These are phyloP conservation scores for Kwoniella heveanensis DNA, from an alignment of 768 basidiomycete species.

Conservation along the genomic window DNA sequence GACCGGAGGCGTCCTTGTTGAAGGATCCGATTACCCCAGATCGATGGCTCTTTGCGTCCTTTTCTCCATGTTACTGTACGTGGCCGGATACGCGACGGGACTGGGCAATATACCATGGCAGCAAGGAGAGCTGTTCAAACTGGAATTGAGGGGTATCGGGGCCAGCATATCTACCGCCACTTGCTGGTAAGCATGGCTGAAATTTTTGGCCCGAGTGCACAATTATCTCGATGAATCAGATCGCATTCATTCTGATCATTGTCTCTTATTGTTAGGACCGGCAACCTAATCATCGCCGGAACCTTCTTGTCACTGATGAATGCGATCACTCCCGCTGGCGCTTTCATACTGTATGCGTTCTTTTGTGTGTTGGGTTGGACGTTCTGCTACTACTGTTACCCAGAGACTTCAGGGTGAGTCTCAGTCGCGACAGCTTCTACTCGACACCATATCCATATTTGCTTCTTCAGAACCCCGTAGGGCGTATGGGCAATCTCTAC, in stretches of 20 bases:
- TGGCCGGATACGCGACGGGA: constrained; percentile 77
- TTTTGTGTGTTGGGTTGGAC: constrained; percentile 70
- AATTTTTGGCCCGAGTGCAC: background rate
- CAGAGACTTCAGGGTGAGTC: constrained; percentile 70
- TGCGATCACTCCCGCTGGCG: constrained; percentile 70
- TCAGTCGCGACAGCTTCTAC: too few relatives aligned
- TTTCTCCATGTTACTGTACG: constrained; percentile 80
- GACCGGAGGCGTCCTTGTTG: constrained; percentile 66
- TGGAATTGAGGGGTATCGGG: constrained; percentile 78
- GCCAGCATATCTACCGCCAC: constrained; percentile 73
- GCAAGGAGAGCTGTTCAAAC: constrained; percentile 77
- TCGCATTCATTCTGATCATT: too few relatives aligned
- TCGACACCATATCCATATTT: too few relatives aligned
- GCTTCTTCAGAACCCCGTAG: too few relatives aligned
- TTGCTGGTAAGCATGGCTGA: constrained; percentile 66
- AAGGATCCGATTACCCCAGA: constrained; percentile 64
- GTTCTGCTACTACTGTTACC: constrained; percentile 72
- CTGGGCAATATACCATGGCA: constrained; percentile 84
- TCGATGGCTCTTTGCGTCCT: constrained; percentile 71
- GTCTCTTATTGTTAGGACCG: too few relatives aligned
- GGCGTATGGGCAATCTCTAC: too few relatives aligned
- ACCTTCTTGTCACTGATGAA: constrained; percentile 81
- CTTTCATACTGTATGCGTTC: constrained; percentile 76
- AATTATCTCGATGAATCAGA: background rate
- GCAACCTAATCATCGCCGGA: constrained; percentile 72